Conservation (phyloP, 768 basidiomycete genomes). For the Boletus subcaerulescens region DNA sequence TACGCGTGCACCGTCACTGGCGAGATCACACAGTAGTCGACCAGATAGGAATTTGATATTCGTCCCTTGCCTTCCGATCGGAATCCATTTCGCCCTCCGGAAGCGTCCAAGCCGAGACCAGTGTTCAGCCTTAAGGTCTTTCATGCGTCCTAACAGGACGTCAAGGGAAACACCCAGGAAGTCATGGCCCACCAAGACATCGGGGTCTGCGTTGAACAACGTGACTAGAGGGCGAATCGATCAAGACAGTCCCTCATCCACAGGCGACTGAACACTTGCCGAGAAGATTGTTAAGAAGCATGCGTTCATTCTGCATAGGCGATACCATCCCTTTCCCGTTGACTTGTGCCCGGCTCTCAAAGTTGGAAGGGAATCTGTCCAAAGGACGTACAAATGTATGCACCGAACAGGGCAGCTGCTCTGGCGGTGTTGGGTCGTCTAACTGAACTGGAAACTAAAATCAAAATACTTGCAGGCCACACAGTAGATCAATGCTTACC, state of each 20-base stretch:
- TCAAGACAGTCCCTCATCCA: not conserved
- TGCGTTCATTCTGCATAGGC: slow-evolving; percentile 77
- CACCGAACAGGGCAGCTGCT: slow-evolving; percentile 75
- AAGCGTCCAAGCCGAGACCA: slow-evolving; percentile 95
- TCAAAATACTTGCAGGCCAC: not conserved
- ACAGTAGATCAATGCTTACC: slow-evolving; percentile 35
- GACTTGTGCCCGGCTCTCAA: slow-evolving; percentile 65
- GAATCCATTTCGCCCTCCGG: slow-evolving; percentile 78
- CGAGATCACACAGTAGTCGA: slow-evolving; percentile 86
- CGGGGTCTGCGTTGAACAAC: slow-evolving; percentile 86
- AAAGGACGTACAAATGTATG: slow-evolving; percentile 91
- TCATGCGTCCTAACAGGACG: slow-evolving; percentile 87
- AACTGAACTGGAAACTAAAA: slow-evolving; percentile 58
- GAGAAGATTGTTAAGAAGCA: slow-evolving; percentile 78
- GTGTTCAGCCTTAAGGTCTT: slow-evolving; percentile 85
- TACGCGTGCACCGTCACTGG: slow-evolving; percentile 93
- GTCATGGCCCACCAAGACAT: slow-evolving; percentile 92
- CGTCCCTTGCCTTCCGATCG: slow-evolving; percentile 75
- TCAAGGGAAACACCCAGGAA: slow-evolving; percentile 89
- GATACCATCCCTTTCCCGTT: slow-evolving; percentile 68
- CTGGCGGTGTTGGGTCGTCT: slow-evolving; percentile 90
- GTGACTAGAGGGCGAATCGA: slow-evolving; percentile 42
- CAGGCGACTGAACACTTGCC: slow-evolving; percentile 40
- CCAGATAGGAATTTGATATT: slow-evolving; percentile 85
- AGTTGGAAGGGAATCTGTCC: slow-evolving; percentile 79